A percentile compares a stretch with the other conserved stretches of the same genome.
Conservation (phyloP, 345 rosid species). For the Noccaea bulbosa region DNA sequence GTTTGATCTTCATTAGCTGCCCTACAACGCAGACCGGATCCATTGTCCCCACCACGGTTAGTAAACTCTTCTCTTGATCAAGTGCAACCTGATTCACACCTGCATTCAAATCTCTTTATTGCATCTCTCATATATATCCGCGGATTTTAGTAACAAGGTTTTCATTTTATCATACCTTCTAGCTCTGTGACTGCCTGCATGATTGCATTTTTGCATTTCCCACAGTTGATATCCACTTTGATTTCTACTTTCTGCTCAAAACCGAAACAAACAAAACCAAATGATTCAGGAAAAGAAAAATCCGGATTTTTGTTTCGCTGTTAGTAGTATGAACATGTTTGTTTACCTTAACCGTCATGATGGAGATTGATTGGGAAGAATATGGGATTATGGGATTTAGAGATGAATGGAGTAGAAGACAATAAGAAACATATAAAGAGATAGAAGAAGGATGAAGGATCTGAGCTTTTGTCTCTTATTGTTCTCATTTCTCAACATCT, state of each 20-base stretch:
- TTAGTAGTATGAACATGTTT: slow-evolving; percentile 9
- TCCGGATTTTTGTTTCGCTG: background rate
- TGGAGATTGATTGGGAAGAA: slow-evolving; percentile 6
- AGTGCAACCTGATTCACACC: slow-evolving; percentile 39
- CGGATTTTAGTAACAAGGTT: background rate
- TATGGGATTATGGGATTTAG: slow-evolving; percentile 1
- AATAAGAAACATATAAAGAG: slow-evolving; percentile 24
- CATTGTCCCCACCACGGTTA: slow-evolving; percentile 47
- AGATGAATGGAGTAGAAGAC: slow-evolving; percentile 26
- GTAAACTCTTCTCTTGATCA: slow-evolving; percentile 42
- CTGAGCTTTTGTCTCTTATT: background rate
- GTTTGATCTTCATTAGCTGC: slow-evolving; percentile 37
- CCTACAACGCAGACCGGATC: slow-evolving; percentile 35
- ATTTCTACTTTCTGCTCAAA: slow-evolving; percentile 42
- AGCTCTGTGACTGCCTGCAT: slow-evolving; percentile 40
- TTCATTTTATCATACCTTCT: slow-evolving; percentile 21
- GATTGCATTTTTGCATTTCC: slow-evolving; percentile 40
- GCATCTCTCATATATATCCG: background rate
- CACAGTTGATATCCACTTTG: slow-evolving; percentile 44
- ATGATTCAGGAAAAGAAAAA: background rate
- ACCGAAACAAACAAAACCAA: slow-evolving; percentile 18
- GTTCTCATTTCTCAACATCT: slow-evolving; percentile 35
- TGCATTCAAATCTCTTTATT: slow-evolving; percentile 19
- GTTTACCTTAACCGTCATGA: slow-evolving; percentile 44
- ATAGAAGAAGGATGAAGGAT: slow-evolving; percentile 12